Base-by-base conservation (phyloP, 192 early-diverging fungal species). In the Chytriomyces hyalinus region DNA sequence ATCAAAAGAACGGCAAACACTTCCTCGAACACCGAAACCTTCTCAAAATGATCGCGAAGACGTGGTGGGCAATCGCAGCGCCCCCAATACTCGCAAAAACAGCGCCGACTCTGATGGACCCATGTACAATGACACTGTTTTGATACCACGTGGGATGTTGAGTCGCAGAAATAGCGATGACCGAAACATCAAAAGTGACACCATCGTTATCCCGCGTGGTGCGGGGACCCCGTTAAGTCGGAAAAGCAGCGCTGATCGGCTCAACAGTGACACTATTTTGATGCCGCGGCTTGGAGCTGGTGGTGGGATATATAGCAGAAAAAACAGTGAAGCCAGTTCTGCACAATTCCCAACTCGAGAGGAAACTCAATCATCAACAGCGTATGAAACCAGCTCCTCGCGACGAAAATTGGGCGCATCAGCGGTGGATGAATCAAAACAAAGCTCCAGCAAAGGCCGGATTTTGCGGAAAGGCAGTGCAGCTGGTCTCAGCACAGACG, bases 341-440 rank as follows among this genome's bases (percentile, higher is more conserved):
- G 13, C 20, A n/a, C 15, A 13, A 57, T n/a, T 57, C 26, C 62
- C n/a, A 9, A 64, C 5, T 11, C 62, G 43, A 13, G 28, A 36
- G 7, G 66, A 67, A 17, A 13, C 66, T 11, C 66, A 5, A 46
- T n/a, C 15, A n/a, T 67, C 66, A 24, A 67, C 66, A 1, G 66
- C 47, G 8, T 67, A 67, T 24, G 66, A 67, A 48, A 26, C 66
- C 13, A 67, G 66, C 45, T 11, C 17, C 66, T n/a, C n/a, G 15
- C 62, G 62, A 11, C 62, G 62, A 26, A 24, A 28, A 28, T 2
- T 17, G 62, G 43, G 36, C 20, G 61, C 43, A 13, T 44, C 10
- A 53, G 70, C 17, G 26, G 9, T 46, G 20, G 64, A 43, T 3
- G 64, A 26, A 26, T 26, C 17, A 43, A 15, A 15, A 15, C 43